Conservation (phyloP, 163 green algal species). For the Trebouxiophyceae sp. region DNA sequence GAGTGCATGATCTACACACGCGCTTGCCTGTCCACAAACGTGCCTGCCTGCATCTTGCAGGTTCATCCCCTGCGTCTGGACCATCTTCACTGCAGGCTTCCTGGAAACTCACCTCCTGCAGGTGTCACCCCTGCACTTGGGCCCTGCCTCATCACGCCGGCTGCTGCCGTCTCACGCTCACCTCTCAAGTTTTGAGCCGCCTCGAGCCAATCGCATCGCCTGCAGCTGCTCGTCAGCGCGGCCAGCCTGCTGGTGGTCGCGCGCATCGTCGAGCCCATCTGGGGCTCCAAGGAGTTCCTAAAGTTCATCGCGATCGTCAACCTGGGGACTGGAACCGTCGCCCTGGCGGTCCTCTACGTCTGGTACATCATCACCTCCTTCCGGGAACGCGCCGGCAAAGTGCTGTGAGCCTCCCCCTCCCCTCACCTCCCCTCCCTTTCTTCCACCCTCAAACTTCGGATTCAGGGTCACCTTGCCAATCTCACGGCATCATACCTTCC, state of each 20-base stretch:
- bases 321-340: conserved; percentile 21
- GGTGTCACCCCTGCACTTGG: not conserved
- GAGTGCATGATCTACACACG: no score
- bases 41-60: no score
- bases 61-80: conserved; percentile 63
- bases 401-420: conserved; percentile 37
- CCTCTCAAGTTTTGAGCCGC: not conserved
- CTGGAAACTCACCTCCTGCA: conserved; percentile 36
- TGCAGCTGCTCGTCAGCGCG: conserved; percentile 42
- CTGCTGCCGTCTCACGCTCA: not conserved
- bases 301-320: conserved; percentile 55
- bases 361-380: conserved; percentile 31
- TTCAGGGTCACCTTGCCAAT: no score
- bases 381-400: conserved; percentile 14
- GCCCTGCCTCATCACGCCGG: no score
- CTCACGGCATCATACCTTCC: no score
- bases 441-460: no score
- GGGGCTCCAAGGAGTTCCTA: conserved; percentile 61
- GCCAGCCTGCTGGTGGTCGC: conserved; percentile 45
- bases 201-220: no score
- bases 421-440: no score
- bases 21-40: no score
- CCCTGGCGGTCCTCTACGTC: conserved; percentile 52
- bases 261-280: conserved; percentile 59
- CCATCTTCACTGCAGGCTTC: conserved; percentile 55